Conservation (phyloP, 2,329 filamentous ascomycete species). For the Onygenales sp. region DNA sequence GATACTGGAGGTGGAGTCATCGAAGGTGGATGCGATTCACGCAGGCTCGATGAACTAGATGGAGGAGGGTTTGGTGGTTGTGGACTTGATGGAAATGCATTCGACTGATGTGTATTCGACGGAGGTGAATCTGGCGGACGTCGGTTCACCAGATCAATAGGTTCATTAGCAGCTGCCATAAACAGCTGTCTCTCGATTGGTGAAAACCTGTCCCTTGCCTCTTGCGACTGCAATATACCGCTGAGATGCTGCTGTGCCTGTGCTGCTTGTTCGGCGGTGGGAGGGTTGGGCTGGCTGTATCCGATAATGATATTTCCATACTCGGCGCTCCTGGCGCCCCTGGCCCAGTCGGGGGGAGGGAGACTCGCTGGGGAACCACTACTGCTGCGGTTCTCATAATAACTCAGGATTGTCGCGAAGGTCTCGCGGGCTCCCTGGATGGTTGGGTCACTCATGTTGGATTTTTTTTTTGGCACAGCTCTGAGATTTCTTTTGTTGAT, state of each 20-base stretch:
- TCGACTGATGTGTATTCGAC: neutral
- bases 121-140: neutral
- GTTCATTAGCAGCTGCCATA: neutral
- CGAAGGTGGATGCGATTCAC: neutral
- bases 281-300: neutral
- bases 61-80: neutral
- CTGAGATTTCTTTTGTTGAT: neutral
- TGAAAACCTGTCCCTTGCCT: neutral
- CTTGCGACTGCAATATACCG: neutral
- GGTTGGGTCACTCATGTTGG: neutral
- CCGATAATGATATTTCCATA: neutral
- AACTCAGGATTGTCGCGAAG: slow-evolving; percentile 1
- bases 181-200: neutral
- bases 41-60: neutral
- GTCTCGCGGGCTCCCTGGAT: neutral
- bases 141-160: neutral
- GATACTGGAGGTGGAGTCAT: neutral
- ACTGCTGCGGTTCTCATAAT: neutral
- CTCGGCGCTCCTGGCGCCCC: neutral
- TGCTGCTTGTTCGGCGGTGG: neutral
- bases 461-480: neutral
- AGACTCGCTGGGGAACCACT: neutral
- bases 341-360: neutral
- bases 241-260: neutral
- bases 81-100: neutral